Base-by-base conservation (phyloP, 306 rosid genomes). In the Herpetospermum pedunculosum region DNA sequence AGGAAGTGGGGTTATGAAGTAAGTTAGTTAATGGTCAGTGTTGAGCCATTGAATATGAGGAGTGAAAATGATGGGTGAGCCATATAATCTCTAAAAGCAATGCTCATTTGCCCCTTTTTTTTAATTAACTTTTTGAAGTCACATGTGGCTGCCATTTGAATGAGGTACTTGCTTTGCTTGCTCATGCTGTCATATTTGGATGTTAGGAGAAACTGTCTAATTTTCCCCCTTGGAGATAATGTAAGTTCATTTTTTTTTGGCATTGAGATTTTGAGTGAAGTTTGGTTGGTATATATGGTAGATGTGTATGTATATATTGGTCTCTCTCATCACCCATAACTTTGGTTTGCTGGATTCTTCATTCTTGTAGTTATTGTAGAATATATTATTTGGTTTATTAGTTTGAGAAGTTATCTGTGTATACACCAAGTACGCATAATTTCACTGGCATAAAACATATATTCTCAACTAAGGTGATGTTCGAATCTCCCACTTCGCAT, bases 1-100 rank as follows among this genome's bases (percentile, higher is more conserved):
- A 18, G 3, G 69, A 32, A 34, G 69, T 32, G 37, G 38, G 65
- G 34, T 5, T 58, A 5, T 28, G 37, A 14, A 6, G 65, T 58
- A 58, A 58, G 65, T 58, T 58, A 58, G 65, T 58, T 58, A 58
- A 14, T 58, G 65, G 65, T 58, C 65, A 28, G 65, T 58, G 65
- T 58, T 29, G 40, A 34, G 14, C 1, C 26, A 60, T 34, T 38
- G 71, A 64, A 12, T 21, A 1, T 0, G n/a, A n/a, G 6, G 32
- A 19, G 49, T 19, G 71, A 38, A 37, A 64, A 38, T 19, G 71
- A 64, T 64, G 32, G 8, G 10, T 64, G n/a, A 64, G 16, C 71
- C 48, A 64, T 19, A 64, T 37, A 19, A 10, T 64, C 30, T 35
- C 49, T 19, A 10, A 38, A 60, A 32, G 6, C 69, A 18, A 18